Evolutionary conservation across 805 yeast species (phyloP), one percentile per base, ranked within the genome.

Genomic region (Schwanniomyces sp.): DNA sequence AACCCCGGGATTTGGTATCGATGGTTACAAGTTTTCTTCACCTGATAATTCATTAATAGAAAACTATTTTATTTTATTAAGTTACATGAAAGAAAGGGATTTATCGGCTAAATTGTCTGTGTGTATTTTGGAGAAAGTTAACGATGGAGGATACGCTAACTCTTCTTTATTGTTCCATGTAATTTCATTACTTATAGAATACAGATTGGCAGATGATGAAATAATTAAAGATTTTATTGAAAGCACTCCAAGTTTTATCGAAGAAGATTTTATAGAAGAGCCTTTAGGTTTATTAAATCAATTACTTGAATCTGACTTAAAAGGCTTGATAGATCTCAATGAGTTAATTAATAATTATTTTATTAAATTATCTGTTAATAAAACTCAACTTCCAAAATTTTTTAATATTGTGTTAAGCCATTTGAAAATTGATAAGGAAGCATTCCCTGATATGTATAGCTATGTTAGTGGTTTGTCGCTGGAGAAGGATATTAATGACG

Each of bases 261-360:
- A 66, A 11, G 43, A 54, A 5, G 62, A 55, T 6, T 67, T 67
- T 43, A 54, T 63, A 14, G 61, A 59, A 1, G 52, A 49, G 9
- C 70, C 72, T 5, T 5, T 58, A 32, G 25, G 38, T 5, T 14
- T 56, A 41, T 44, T 63, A 39, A 8, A 44, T 4, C 34, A 34
- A 7, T 45, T 45, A 43, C 51, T 76, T 14, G 57, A 63, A 16
- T 59, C 67, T 11, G 43, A 45, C 1, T 46, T 62, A 2, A 51
- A 56, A 12, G 52, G 59, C 3, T 50, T 52, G 5, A 48, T 45
- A 1, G 32, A 56, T 0, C 49, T 61, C 25, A 47, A 63, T 24
- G 69, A 65, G n/a, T 40, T 61, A 12, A 59, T 76, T 34, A 67
- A 71, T 47, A 69, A 67, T 34, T 52, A 62, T 25, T 73, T 56